Evolutionary conservation across 768 basidiomycete species (phyloP), one percentile per base, ranked within the genome.

Genomic region (Rhizopogon vinicolor): DNA sequence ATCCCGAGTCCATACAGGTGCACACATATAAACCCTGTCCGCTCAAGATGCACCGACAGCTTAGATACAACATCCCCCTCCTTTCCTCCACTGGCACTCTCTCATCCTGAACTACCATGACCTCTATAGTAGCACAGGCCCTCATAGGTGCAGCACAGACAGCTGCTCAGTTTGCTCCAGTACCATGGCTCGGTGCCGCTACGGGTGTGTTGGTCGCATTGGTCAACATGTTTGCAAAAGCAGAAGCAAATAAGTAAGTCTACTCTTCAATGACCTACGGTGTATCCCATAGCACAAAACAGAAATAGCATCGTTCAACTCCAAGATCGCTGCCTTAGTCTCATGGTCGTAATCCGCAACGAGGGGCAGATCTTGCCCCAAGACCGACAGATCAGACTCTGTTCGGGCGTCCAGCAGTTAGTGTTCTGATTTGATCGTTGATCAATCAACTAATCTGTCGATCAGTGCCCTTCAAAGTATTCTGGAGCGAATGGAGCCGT

Each of bases 121-220:
- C 60, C 37, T 55, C 60, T 2, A 52, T 57, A 43, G 61, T 58
- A 1, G 40, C 60, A 10, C 31, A 54, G 3, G 12, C 63, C 41
- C 12, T 62, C 35, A 44, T 70, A 33, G 43, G 58, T 3, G 58
- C 63, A 5, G 76, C 77, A 7, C 78, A 81, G 60, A 67, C 78
- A 2, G 68, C 78, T 16, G 78, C 81, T 19, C 66, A 78, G 51
- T 74, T 80, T 49, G 65, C 73, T 22, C 78, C 80, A 9, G 66
- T 83, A 7, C 82, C 82, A 31, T 80, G 73, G 48, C 68, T 83
- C 13, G 68, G 64, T 7, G 72, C 75, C 12, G 72, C 74, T 12
- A 70, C 78, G 28, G 77, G 75, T 16, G 53, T 75, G 1, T 60
- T 80, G 13, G 74, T 72, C 42, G 68, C 62, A 33, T 78, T 85